A percentile compares a stretch with the other conserved stretches of the same genome.
Conservation (phyloP, 345 rosid species). For the Kandelia obovata region DNA sequence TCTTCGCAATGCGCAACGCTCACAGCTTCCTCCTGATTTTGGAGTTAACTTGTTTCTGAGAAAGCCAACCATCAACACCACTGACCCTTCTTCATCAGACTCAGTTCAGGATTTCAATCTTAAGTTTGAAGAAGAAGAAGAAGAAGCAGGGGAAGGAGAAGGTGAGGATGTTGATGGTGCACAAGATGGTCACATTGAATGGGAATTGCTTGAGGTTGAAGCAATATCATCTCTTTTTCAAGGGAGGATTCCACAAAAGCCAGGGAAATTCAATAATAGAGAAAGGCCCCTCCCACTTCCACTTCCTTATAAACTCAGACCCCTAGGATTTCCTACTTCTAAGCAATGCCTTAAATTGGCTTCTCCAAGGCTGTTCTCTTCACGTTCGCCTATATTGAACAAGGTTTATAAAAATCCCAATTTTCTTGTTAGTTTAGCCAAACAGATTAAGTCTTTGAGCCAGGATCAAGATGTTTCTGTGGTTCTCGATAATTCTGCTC, state of each 20-base stretch:
- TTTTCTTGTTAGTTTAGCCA: slow-evolving; percentile 65
- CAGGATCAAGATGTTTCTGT: slow-evolving; percentile 48
- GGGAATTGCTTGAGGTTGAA: slow-evolving; percentile 70
- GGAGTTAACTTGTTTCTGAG: slow-evolving; percentile 76
- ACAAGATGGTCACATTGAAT: slow-evolving; percentile 25
- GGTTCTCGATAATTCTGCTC: slow-evolving; percentile 50
- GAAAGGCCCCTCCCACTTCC: slow-evolving; percentile 80
- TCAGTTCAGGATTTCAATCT: slow-evolving; percentile 10
- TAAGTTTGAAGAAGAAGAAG: slow-evolving; percentile 20
- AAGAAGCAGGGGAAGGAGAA: neutral
- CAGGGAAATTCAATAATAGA: slow-evolving; percentile 39
- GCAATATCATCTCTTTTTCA: slow-evolving; percentile 77
- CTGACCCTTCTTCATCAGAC: slow-evolving; percentile 17
- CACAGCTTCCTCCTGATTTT: slow-evolving; percentile 77
- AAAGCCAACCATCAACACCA: slow-evolving; percentile 37
- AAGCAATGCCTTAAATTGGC: slow-evolving; percentile 39
- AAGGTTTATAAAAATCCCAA: slow-evolving; percentile 52
- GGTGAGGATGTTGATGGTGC: slow-evolving; percentile 6
- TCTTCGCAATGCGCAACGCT: slow-evolving; percentile 58
- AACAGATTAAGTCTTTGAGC: slow-evolving; percentile 48
- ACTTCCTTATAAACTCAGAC: slow-evolving; percentile 68
- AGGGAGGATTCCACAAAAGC: slow-evolving; percentile 76
- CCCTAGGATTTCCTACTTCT: slow-evolving; percentile 56
- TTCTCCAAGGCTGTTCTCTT: slow-evolving; percentile 19
- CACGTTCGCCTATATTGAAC: slow-evolving; percentile 39